phyloP scores from a whole-genome alignment of 345 rosid genomes.

The Salix arbutifolia region DNA sequence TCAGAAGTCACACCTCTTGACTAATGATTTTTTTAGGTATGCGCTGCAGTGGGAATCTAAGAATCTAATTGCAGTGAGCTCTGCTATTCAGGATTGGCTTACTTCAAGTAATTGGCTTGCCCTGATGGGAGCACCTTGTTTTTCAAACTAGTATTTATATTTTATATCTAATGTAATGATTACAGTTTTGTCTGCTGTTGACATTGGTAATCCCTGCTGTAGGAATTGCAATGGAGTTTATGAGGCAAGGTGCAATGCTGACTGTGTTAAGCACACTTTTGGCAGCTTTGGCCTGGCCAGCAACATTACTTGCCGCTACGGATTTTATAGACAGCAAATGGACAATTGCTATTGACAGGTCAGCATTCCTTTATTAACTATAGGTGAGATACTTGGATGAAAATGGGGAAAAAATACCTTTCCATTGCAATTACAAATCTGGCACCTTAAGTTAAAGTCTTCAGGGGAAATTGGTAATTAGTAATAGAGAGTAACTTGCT shows the following conservation, averaged over 20 bases:
- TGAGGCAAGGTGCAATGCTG: conserved; percentile 97
- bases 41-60: conserved; percentile 89
- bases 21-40: conserved; percentile 46
- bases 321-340: conserved; percentile 92
- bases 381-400: not conserved
- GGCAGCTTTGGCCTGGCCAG: conserved; percentile 89
- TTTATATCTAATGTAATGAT: not conserved
- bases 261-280: conserved; percentile 80
- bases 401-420: conserved; percentile 8
- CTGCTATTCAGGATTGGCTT: conserved; percentile 96
- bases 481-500: not conserved
- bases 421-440: not conserved
- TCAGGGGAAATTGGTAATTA: not conserved
- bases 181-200: not conserved
- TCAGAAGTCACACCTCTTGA: not conserved
- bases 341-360: conserved; percentile 93
- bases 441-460: not conserved
- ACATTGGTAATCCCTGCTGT: conserved; percentile 21
- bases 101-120: conserved; percentile 76
- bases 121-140: conserved; percentile 5
- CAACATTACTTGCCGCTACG: conserved; percentile 71
- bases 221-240: conserved; percentile 75
- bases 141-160: no score
- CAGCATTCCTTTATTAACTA: conserved; percentile 14
- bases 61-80: conserved; percentile 87